These are phyloP conservation scores for Paramecium tetraurelia DNA, from an alignment of 73 alveolate species.

Conservation along the genomic window DNA sequence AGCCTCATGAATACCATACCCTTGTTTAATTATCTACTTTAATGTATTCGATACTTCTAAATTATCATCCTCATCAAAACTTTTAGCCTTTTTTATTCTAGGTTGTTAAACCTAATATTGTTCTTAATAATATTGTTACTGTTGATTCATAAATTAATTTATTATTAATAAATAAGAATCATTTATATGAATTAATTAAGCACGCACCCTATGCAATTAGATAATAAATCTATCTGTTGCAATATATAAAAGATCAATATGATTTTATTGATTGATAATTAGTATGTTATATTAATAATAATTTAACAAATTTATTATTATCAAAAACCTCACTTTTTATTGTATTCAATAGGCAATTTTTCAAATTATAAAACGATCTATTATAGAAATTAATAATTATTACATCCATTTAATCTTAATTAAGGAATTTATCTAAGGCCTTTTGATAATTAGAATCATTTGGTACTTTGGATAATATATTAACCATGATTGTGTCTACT, in stretches of 20 bases:
- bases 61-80: constrained; percentile 11
- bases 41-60: neutral
- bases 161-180: neutral
- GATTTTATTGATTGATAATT: neutral
- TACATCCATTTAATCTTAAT: neutral
- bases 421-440: neutral
- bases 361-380: neutral
- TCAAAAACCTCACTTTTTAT: neutral
- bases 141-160: neutral
- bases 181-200: constrained; percentile 6
- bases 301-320: neutral
- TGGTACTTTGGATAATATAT: neutral
- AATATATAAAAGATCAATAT: no score
- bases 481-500: neutral
- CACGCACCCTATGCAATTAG: neutral
- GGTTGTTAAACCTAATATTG: neutral
- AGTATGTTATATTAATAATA: neutral
- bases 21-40: constrained; percentile 9
- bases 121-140: neutral
- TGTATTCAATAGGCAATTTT: neutral
- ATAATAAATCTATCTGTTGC: neutral
- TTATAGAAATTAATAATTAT: neutral
- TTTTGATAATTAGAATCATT: neutral
- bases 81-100: neutral
- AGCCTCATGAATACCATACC: constrained; percentile 16